Percentiles rank a stretch among this genome's conserved stretches.
phyloP scores from a whole-genome alignment of 441 rosid genomes.

The Melianthus villosus region DNA sequence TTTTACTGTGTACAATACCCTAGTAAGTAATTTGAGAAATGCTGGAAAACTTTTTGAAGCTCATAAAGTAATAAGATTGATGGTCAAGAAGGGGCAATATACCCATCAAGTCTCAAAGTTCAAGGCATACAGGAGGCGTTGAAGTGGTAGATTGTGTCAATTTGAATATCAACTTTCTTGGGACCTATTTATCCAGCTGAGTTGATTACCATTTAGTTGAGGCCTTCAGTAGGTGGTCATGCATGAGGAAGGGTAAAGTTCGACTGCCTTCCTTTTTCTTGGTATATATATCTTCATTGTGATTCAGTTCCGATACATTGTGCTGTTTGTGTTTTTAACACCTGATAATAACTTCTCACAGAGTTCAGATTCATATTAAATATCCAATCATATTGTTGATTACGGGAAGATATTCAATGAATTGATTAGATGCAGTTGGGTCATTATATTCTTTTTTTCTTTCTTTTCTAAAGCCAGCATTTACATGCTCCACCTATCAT shows the following conservation, averaged over 20 bases:
- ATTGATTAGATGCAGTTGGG: too few relatives aligned
- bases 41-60: conserved; percentile 75
- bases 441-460: too few relatives aligned
- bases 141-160: conserved; percentile 13
- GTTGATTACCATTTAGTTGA: conserved; percentile 10
- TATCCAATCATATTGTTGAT: too few relatives aligned
- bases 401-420: too few relatives aligned
- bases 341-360: too few relatives aligned
- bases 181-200: conserved; percentile 6
- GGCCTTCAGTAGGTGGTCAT: conserved; percentile 6
- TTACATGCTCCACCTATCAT: too few relatives aligned
- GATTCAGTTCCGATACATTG: not conserved
- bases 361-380: too few relatives aligned
- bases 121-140: conserved; percentile 31
- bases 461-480: too few relatives aligned
- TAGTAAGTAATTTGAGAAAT: conserved; percentile 51
- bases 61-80: conserved; percentile 38
- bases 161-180: conserved; percentile 9
- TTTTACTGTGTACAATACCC: conserved; percentile 64
- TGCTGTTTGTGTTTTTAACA: too few relatives aligned
- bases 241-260: conserved; percentile 16
- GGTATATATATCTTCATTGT: conserved; percentile 2
- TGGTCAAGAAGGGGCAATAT: conserved; percentile 63
- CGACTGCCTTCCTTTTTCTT: conserved; percentile 8
- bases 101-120: conserved; percentile 36